Percentiles rank a stretch among this genome's conserved stretches.
Evolutionary conservation across 495 filamentous ascomycete species (phyloP).

Genomic region (Xylaria curta): DNA sequence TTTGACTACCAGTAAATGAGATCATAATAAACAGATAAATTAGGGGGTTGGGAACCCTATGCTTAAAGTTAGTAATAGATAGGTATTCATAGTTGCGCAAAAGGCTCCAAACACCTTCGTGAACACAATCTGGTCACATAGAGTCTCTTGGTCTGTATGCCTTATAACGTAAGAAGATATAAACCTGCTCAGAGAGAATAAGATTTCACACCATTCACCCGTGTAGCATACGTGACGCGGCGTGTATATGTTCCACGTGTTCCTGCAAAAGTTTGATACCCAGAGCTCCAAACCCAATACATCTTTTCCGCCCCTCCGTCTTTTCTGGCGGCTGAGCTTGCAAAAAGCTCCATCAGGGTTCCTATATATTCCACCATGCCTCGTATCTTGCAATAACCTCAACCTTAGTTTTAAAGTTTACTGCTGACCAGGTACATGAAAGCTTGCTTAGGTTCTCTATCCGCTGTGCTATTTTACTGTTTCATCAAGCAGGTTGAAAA

Average conservation of each 20-base stretch:
- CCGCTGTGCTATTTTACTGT: constrained; percentile 24
- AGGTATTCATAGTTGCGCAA: no score
- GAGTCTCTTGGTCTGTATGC: no score
- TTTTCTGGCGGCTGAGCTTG: constrained; percentile 13
- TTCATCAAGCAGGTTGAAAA: constrained; percentile 22
- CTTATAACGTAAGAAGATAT: neutral
- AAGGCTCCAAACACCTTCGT: no score
- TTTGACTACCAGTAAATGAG: neutral
- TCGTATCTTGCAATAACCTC: constrained; percentile 20
- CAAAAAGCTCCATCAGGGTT: constrained; percentile 8
- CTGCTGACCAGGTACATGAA: constrained; percentile 14
- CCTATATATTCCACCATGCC: constrained; percentile 3
- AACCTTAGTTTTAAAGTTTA: constrained; percentile 22
- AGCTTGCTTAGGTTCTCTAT: constrained; percentile 20
- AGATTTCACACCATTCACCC: no score
- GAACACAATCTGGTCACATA: no score
- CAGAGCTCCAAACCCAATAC: no score
- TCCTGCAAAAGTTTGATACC: no score
- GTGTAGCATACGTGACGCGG: no score
- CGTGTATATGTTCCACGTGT: no score
- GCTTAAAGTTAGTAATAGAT: no score
- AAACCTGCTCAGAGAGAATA: neutral
- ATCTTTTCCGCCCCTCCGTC: neutral
- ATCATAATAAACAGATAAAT: neutral
- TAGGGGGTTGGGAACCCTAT: neutral